A percentile compares a stretch with the other conserved stretches of the same genome.
phyloP scores from a whole-genome alignment of 345 rosid species.

The Hibiscus mutabilis region DNA sequence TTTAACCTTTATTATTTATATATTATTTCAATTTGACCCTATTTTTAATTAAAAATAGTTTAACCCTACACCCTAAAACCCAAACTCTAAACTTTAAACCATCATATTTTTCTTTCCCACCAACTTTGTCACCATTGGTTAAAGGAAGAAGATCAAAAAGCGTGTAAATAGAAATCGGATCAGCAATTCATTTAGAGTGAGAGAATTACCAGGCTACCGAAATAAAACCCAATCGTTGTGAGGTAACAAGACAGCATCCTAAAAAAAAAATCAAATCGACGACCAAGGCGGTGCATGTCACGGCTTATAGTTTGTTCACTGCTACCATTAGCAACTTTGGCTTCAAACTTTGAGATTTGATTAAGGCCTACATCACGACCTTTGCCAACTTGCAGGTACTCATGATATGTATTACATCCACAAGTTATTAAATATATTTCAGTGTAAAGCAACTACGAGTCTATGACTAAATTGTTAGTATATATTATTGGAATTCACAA shows the following conservation, averaged over 20 bases:
- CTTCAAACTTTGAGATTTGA: conserved; percentile 96
- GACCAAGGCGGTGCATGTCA: conserved; percentile 84
- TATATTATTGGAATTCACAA: conserved; percentile 9
- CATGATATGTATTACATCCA: conserved; percentile 71
- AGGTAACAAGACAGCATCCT: conserved; percentile 93
- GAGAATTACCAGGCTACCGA: conserved; percentile 72
- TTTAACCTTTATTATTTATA: too few species aligned
- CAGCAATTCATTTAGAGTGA: not conserved
- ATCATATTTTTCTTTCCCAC: too few species aligned
- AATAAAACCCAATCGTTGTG: conserved; percentile 92
- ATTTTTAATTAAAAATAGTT: too few species aligned
- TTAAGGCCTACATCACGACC: conserved; percentile 97
- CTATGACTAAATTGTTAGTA: conserved; percentile 1
- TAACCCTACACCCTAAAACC: too few species aligned
- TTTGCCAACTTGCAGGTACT: conserved; percentile 94
- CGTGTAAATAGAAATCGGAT: not conserved
- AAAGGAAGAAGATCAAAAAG: conserved; percentile 1
- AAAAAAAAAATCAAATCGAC: conserved; percentile 87
- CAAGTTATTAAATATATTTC: conserved; percentile 11
- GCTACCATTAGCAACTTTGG: conserved; percentile 94
- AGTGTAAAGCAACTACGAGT: conserved; percentile 8
- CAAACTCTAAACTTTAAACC: too few species aligned
- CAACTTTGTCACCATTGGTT: too few species aligned
- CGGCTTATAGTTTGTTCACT: conserved; percentile 95
- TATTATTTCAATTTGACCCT: too few species aligned